phyloP scores from a whole-genome alignment of 176 grass and related monocot species.

The Dactylis glomerata region DNA sequence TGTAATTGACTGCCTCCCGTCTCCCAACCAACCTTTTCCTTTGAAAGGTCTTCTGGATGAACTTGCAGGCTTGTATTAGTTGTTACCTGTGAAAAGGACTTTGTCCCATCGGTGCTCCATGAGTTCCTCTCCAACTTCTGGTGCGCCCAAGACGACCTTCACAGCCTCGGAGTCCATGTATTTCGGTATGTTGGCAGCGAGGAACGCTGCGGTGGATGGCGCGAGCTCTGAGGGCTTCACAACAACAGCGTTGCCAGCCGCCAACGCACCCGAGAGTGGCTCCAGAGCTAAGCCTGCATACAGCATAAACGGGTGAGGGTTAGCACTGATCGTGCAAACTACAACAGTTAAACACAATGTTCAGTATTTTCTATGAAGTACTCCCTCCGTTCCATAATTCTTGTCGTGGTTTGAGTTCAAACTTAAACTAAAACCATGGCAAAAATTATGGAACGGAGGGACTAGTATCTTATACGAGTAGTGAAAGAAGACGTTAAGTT shows the following conservation, averaged over 20 bases:
- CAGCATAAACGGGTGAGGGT: background rate
- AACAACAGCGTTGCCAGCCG: constrained; percentile 69
- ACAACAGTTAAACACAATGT: background rate
- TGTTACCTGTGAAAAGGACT: constrained; percentile 82
- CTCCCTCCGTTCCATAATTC: too few species aligned
- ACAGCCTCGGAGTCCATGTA: constrained; percentile 67
- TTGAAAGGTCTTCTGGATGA: too few species aligned
- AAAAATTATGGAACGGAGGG: too few species aligned
- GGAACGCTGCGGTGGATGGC: constrained; percentile 54
- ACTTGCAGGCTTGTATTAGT: background rate
- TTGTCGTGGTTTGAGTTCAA: too few species aligned
- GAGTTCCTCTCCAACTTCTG: constrained; percentile 53
- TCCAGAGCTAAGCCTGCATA: constrained; percentile 57
- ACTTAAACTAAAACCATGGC: too few species aligned
- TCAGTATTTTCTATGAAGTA: too few species aligned
- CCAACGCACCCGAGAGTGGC: constrained; percentile 65
- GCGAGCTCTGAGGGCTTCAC: constrained; percentile 82
- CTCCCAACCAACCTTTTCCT: too few species aligned
- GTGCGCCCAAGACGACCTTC: constrained; percentile 65
- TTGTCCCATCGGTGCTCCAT: constrained; percentile 93
- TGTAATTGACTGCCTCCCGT: too few species aligned
- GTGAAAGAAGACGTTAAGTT: background rate
- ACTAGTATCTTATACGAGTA: background rate
- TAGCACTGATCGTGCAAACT: background rate
- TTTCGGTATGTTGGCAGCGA: constrained; percentile 46